phyloP scores from a whole-genome alignment of 768 basidiomycete genomes.

The Naganishia onofrii region DNA sequence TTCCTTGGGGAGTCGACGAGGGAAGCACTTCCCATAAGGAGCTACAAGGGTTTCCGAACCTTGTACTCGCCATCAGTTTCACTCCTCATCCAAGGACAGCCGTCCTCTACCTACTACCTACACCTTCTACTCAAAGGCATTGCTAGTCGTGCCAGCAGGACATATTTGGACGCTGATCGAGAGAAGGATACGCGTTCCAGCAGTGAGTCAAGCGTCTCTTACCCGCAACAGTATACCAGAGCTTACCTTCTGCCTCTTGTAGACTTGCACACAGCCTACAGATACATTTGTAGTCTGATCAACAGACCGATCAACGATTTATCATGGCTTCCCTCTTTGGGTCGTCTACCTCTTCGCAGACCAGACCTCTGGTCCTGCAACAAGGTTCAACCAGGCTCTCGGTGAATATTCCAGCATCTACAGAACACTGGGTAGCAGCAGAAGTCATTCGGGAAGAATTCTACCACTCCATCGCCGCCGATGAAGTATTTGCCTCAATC shows the following conservation, averaged over 20 bases:
- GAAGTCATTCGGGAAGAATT: conserved; percentile 91
- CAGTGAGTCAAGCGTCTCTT: conserved; percentile 14
- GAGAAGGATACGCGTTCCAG: conserved; percentile 19
- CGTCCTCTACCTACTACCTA: background rate
- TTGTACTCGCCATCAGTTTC: background rate
- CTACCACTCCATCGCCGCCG: conserved; percentile 56
- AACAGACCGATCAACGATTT: conserved; percentile 16
- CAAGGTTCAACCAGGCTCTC: conserved; percentile 57
- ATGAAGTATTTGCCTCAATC: conserved; percentile 52
- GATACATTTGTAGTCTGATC: background rate
- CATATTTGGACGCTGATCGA: background rate
- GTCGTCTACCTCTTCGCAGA: conserved; percentile 35
- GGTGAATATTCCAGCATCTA: conserved; percentile 76
- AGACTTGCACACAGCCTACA: background rate
- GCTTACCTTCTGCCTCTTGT: background rate
- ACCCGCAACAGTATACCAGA: background rate
- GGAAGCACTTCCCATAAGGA: background rate
- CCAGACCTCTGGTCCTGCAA: conserved; percentile 52
- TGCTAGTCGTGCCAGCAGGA: background rate
- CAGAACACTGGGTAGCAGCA: conserved; percentile 85
- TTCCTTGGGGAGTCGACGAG: conserved; percentile 3
- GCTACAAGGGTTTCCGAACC: background rate
- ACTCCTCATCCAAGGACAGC: background rate
- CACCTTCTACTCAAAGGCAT: background rate
- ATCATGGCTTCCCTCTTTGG: conserved; percentile 48